Conservation (phyloP, 805 yeast genomes). For the baker's yeast (Saccharomyces cerevisiae) region DNA sequence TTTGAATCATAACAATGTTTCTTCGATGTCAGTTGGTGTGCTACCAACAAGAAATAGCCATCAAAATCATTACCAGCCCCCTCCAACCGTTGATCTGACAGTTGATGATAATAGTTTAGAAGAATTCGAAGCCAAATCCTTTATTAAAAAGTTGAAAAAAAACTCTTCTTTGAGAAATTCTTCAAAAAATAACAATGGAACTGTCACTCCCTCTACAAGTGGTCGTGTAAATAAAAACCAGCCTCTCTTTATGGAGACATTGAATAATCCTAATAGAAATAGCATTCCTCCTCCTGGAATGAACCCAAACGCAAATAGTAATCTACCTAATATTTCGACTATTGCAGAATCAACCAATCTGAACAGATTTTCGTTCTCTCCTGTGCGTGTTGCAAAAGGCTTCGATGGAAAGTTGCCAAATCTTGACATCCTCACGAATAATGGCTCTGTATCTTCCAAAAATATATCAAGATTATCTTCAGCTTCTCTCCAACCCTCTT, state of each 20-base stretch:
- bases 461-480: not conserved
- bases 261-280: not conserved
- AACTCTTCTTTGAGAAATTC: constrained; percentile 6
- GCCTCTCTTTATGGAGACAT: not conserved
- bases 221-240: not conserved
- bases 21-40: not conserved
- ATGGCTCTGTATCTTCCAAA: not conserved
- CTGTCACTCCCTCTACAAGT: not conserved
- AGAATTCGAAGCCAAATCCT: constrained; percentile 7
- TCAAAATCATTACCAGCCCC: constrained; percentile 6
- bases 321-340: constrained; percentile 1
- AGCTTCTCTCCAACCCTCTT: not conserved
- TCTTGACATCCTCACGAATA: not conserved
- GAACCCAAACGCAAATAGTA: not conserved
- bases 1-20: not conserved
- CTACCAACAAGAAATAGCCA: not conserved
- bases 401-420: not conserved
- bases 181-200: constrained; percentile 1
- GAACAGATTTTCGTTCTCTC: constrained; percentile 2
- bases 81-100: constrained; percentile 24
- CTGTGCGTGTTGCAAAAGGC: not conserved
- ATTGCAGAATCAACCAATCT: constrained; percentile 15
- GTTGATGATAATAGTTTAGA: constrained; percentile 11
- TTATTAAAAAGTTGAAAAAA: constrained; percentile 17
- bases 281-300: not conserved